These are phyloP conservation scores for Microsporum audouinii DNA, from an alignment of 2,329 filamentous ascomycete genomes.

Conservation along the genomic window DNA sequence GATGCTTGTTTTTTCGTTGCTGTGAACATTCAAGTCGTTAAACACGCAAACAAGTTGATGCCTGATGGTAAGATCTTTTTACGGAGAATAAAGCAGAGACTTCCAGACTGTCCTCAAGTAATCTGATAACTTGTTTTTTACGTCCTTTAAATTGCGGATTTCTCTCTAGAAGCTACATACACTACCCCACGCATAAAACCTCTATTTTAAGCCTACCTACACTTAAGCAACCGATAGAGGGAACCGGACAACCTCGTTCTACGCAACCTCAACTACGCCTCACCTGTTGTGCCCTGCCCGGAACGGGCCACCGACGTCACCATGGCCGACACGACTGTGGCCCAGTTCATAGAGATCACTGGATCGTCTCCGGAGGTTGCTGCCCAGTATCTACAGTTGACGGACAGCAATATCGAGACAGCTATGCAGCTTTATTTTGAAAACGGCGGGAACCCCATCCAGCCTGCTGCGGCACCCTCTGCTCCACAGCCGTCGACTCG, in stretches of 20 bases:
- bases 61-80: neutral
- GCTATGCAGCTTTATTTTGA: constrained; percentile 87
- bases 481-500: constrained; percentile 23
- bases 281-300: neutral
- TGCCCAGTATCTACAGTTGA: constrained; percentile 69
- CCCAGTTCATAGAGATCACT: constrained; percentile 72
- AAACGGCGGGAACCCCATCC: constrained; percentile 54
- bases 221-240: neutral
- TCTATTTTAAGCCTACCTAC: neutral
- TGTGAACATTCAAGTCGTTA: neutral
- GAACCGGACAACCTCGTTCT: neutral
- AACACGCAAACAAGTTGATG: neutral
- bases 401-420: constrained; percentile 72
- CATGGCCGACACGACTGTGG: constrained; percentile 60
- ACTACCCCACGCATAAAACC: neutral
- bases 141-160: neutral
- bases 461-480: constrained; percentile 25
- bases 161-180: neutral
- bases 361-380: constrained; percentile 62
- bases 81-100: neutral
- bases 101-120: neutral
- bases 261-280: neutral
- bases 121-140: neutral
- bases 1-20: neutral
- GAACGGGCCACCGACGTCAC: constrained; percentile 12